Evolutionary conservation across 208 protist species (phyloP).

Genomic region (Acanthamoeba sp.): DNA sequence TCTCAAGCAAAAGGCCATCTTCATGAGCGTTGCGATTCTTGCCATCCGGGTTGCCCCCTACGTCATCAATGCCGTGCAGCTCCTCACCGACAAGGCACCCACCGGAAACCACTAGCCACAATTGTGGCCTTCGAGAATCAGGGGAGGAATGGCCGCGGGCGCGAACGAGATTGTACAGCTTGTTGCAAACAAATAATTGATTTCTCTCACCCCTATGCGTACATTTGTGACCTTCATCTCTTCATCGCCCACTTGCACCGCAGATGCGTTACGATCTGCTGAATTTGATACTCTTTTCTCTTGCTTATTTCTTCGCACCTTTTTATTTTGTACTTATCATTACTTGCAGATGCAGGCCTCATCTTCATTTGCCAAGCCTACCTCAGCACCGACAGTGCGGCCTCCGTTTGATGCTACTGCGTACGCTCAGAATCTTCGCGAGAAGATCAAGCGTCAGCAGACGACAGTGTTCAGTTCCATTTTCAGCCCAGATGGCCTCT

Average conservation of each 20-base stretch:
- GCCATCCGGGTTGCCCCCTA: slow-evolving; percentile 45
- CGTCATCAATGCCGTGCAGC: slow-evolving; percentile 49
- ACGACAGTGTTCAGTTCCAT: slow-evolving; percentile 16
- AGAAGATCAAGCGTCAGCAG: slow-evolving; percentile 39
- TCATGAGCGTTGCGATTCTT: neutral
- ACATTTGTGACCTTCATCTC: too few species aligned
- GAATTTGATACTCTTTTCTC: too few species aligned
- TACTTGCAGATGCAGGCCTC: neutral
- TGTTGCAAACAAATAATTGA: too few species aligned
- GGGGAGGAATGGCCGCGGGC: too few species aligned
- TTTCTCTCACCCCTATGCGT: too few species aligned
- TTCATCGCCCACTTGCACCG: too few species aligned
- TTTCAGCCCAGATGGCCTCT: slow-evolving; percentile 39
- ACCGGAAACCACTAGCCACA: too few species aligned
- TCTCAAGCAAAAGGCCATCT: slow-evolving; percentile 66
- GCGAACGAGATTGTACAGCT: neutral
- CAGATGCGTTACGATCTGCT: too few species aligned
- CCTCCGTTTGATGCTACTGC: neutral
- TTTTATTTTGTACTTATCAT: neutral
- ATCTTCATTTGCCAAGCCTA: neutral
- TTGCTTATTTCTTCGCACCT: neutral
- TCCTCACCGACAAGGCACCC: neutral
- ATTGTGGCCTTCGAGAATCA: too few species aligned
- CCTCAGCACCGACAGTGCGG: neutral
- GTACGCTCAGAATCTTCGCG: neutral